Percentiles rank a stretch among this genome's conserved stretches.
phyloP scores from a whole-genome alignment of 768 basidiomycete genomes.

The Leucocoprinus birnbaumii region DNA sequence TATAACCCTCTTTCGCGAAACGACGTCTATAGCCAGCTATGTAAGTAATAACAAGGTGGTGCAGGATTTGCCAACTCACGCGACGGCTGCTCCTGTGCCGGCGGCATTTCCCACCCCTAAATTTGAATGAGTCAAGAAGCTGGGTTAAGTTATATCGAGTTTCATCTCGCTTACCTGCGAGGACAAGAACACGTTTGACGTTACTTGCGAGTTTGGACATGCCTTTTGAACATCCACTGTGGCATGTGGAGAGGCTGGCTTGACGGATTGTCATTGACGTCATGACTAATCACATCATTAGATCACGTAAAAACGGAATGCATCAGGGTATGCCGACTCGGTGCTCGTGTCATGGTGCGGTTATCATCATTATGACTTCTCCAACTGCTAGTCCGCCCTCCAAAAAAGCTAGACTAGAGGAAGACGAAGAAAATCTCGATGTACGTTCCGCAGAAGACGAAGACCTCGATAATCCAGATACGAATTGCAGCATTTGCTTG shows the following conservation, averaged over 20 bases:
- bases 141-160: neutral
- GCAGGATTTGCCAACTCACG: constrained; percentile 36
- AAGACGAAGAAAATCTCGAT: neutral
- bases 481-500: constrained; percentile 85
- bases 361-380: neutral
- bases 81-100: constrained; percentile 57
- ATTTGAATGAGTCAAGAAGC: neutral
- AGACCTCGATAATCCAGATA: constrained; percentile 40
- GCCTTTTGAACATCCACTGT: neutral
- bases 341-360: no score
- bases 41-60: neutral
- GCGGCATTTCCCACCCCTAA: constrained; percentile 42
- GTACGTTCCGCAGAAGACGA: constrained; percentile 14
- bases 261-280: constrained; percentile 1
- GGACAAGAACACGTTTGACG: constrained; percentile 50
- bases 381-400: constrained; percentile 1
- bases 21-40: constrained; percentile 41
- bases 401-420: neutral
- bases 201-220: constrained; percentile 26
- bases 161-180: constrained; percentile 44
- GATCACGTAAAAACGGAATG: no score
- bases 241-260: no score
- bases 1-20: constrained; percentile 63
- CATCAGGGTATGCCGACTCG: no score
- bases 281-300: neutral